Evolutionary conservation across 257 asterid genomes (phyloP).

Genomic region (Forsythia suspensa): DNA sequence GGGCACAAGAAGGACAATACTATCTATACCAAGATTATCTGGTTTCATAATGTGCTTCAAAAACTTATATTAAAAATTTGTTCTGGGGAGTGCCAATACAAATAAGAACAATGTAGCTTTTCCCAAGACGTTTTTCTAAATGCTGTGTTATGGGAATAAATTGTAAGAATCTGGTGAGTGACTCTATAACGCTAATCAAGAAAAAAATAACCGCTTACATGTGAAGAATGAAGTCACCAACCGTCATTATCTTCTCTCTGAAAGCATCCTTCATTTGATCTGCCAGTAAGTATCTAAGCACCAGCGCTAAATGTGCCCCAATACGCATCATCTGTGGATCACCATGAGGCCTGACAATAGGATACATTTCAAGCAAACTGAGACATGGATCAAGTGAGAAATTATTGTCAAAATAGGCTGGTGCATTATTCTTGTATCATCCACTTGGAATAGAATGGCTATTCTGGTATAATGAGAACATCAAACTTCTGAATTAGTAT

Average conservation of each 20-base stretch:
- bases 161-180: constrained; percentile 2
- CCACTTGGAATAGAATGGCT: constrained; percentile 20
- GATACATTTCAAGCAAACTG: constrained; percentile 24
- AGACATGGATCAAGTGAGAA: constrained; percentile 1
- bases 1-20: neutral
- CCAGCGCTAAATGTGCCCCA: constrained; percentile 98
- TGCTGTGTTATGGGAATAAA: constrained; percentile 8
- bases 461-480: neutral
- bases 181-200: neutral
- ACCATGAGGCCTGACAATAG: constrained; percentile 86
- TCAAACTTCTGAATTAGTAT: constrained; percentile 17
- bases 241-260: constrained; percentile 78
- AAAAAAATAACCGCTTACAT: constrained; percentile 56
- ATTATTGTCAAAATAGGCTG: constrained; percentile 6
- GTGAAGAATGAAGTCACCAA: constrained; percentile 94
- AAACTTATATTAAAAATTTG: neutral
- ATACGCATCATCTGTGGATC: constrained; percentile 99
- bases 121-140: neutral
- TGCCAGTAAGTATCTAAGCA: constrained; percentile 73
- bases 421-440: constrained; percentile 9
- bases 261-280: constrained; percentile 84
- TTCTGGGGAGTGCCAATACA: neutral
- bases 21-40: neutral
- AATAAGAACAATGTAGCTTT: neutral
- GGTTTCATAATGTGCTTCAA: neutral